Conservation (phyloP, 495 filamentous ascomycete genomes). For the Aspergillus cavernicola region DNA sequence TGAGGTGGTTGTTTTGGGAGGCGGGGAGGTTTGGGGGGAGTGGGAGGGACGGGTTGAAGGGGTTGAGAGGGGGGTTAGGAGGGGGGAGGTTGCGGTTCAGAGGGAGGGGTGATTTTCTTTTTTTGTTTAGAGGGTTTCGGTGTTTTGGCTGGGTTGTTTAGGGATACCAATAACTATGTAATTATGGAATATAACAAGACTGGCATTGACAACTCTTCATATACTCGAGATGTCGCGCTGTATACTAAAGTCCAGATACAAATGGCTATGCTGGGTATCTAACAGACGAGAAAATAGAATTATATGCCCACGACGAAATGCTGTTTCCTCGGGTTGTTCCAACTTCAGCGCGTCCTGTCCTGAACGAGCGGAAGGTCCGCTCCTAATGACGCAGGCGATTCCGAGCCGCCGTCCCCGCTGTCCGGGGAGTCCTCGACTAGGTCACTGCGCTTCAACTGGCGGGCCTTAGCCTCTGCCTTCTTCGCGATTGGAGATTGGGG, state of each 20-base stretch:
- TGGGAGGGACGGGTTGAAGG: slow-evolving; percentile 65
- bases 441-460: slow-evolving; percentile 20
- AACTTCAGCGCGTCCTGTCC: not conserved
- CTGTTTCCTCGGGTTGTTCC: not conserved
- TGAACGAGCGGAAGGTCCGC: not conserved
- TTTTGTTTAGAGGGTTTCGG: not conserved
- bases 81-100: slow-evolving; percentile 43
- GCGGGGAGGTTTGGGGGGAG: slow-evolving; percentile 68
- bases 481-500: slow-evolving; percentile 4
- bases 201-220: slow-evolving; percentile 6
- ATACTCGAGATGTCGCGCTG: not conserved
- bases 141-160: not conserved
- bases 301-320: not conserved
- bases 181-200: not conserved
- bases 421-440: slow-evolving; percentile 35
- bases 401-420: slow-evolving; percentile 30
- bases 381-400: slow-evolving; percentile 19
- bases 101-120: not conserved
- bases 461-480: slow-evolving; percentile 11
- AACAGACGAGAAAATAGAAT: too few relatives aligned
- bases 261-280: slow-evolving; percentile 12
- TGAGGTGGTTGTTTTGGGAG: slow-evolving; percentile 63
- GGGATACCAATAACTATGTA: not conserved
- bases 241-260: not conserved
- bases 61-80: slow-evolving; percentile 62